Conservation (phyloP, 768 basidiomycete species). For the Myochromella boudieri region DNA sequence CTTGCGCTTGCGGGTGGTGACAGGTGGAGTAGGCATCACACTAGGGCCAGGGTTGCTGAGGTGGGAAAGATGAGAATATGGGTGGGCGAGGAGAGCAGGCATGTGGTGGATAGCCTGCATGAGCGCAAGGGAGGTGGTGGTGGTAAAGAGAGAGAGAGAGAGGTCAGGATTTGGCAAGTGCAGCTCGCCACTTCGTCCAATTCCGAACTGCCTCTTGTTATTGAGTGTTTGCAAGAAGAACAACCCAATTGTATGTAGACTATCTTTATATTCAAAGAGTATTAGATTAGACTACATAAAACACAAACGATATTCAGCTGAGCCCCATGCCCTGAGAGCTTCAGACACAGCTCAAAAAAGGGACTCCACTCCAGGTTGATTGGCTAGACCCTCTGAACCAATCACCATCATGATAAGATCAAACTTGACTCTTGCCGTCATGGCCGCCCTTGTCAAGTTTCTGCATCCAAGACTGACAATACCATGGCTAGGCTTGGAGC, state of each 20-base stretch:
- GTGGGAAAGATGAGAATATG: slow-evolving; percentile 64
- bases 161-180: slow-evolving; percentile 34
- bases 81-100: slow-evolving; percentile 62
- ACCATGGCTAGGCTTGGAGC: too few relatives aligned
- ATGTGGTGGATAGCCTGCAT: slow-evolving; percentile 78
- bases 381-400: too few relatives aligned
- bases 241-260: slow-evolving; percentile 15
- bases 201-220: slow-evolving; percentile 31
- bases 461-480: too few relatives aligned
- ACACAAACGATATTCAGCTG: too few relatives aligned
- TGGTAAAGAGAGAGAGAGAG: slow-evolving; percentile 27
- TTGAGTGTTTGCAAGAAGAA: slow-evolving; percentile 34
- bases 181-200: slow-evolving; percentile 30
- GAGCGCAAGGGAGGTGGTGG: slow-evolving; percentile 53
- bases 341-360: too few relatives aligned
- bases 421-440: too few relatives aligned
- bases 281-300: too few relatives aligned
- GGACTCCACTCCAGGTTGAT: too few relatives aligned
- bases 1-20: slow-evolving; percentile 79
- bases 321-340: too few relatives aligned
- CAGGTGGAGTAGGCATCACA: slow-evolving; percentile 69
- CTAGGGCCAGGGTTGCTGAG: slow-evolving; percentile 51
- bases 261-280: too few relatives aligned
- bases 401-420: too few relatives aligned
- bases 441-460: too few relatives aligned